These are phyloP conservation scores for Tieghemostelium lacteum DNA, from an alignment of 78 protist species.

Conservation along the genomic window DNA sequence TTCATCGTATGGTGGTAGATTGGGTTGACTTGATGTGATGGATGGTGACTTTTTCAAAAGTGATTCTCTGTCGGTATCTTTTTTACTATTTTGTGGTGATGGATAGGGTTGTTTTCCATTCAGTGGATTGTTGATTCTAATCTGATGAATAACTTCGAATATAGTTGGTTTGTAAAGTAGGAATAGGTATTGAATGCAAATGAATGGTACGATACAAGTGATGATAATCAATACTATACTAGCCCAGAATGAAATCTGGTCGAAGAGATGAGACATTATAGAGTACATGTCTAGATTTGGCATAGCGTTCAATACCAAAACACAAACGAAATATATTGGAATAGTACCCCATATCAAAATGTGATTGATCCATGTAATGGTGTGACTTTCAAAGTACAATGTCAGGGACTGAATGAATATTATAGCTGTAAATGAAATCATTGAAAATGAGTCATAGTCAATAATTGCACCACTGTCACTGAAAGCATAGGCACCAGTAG, in stretches of 20 bases:
- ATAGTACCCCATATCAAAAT: slow-evolving; percentile 73
- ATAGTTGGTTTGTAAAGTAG: slow-evolving; percentile 34
- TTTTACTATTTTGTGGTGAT: not conserved
- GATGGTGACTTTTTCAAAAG: no score
- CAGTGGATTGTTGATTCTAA: slow-evolving; percentile 7
- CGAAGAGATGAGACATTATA: slow-evolving; percentile 5
- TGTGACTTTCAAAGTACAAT: slow-evolving; percentile 74
- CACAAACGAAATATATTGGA: slow-evolving; percentile 56
- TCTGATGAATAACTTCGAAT: slow-evolving; percentile 42
- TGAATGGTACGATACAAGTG: slow-evolving; percentile 20
- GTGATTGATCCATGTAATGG: slow-evolving; percentile 75
- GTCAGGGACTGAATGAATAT: slow-evolving; percentile 76
- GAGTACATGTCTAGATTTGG: slow-evolving; percentile 29
- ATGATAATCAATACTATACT: slow-evolving; percentile 21
- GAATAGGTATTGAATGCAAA: slow-evolving; percentile 23
- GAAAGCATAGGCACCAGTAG: slow-evolving; percentile 5
- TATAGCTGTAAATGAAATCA: slow-evolving; percentile 76
- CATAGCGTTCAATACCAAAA: not conserved
- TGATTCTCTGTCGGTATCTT: no score
- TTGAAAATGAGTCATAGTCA: slow-evolving; percentile 40
- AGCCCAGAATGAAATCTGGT: slow-evolving; percentile 14
- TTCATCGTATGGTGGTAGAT: no score
- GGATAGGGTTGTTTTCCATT: not conserved
- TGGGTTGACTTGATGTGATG: no score
- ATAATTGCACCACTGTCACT: slow-evolving; percentile 4